Percentiles rank a stretch among this genome's conserved stretches.
Conservation (phyloP, 495 filamentous ascomycete species). For the Neurospora tetraspora region DNA sequence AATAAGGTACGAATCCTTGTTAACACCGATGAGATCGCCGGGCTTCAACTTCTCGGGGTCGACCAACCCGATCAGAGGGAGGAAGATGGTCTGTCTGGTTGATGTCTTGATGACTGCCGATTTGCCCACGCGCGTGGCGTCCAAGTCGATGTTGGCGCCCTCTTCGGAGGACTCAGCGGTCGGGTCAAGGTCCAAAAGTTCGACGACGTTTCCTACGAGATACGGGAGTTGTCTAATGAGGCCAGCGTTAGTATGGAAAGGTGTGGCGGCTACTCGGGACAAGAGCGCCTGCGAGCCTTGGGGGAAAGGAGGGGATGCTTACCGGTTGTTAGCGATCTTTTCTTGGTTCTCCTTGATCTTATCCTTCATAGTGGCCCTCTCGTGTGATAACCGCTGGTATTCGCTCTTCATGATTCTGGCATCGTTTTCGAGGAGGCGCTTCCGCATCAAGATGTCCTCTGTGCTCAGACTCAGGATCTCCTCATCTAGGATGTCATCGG, state of each 20-base stretch:
- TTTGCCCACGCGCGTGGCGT: slow-evolving; percentile 93
- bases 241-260: slow-evolving; percentile 11
- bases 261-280: slow-evolving; percentile 5
- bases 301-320: slow-evolving; percentile 15
- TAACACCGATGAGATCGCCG: slow-evolving; percentile 93
- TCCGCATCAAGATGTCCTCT: slow-evolving; percentile 80
- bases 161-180: slow-evolving; percentile 93
- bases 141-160: slow-evolving; percentile 95
- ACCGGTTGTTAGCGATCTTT: slow-evolving; percentile 99
- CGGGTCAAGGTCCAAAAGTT: slow-evolving; percentile 91
- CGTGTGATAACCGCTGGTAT: slow-evolving; percentile 84
- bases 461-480: slow-evolving; percentile 87
- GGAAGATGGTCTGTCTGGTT: slow-evolving; percentile 96
- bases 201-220: slow-evolving; percentile 95
- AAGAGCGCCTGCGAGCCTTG: neutral
- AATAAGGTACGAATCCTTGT: slow-evolving; percentile 99
- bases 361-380: slow-evolving; percentile 89
- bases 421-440: slow-evolving; percentile 90
- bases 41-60: slow-evolving; percentile 89
- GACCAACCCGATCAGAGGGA: slow-evolving; percentile 94
- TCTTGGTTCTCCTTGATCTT: slow-evolving; percentile 99
- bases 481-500: slow-evolving; percentile 67
- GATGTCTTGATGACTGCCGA: slow-evolving; percentile 99
- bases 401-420: slow-evolving; percentile 98
- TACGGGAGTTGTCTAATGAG: slow-evolving; percentile 81